These are phyloP conservation scores for Aegilops bicornis DNA, from an alignment of 176 grass and related monocot species.

Conservation along the genomic window DNA sequence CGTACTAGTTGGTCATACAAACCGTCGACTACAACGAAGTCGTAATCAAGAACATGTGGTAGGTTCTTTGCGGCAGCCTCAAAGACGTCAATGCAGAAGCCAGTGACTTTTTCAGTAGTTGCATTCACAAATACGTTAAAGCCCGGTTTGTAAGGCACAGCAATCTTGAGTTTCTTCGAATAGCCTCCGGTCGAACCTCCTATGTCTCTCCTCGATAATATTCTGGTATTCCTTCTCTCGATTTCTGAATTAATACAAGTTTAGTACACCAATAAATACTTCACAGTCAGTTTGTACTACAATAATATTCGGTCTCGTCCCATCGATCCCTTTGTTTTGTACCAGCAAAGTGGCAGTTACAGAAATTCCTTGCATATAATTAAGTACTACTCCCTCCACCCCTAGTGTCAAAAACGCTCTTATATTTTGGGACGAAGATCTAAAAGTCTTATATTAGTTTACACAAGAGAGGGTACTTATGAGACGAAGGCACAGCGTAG, in stretches of 20 bases:
- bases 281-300: too few species aligned
- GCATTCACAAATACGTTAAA: slow-evolving; percentile 61
- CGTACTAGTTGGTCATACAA: slow-evolving; percentile 52
- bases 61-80: slow-evolving; percentile 40
- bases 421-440: too few species aligned
- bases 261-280: not conserved
- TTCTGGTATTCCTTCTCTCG: not conserved
- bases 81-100: slow-evolving; percentile 75
- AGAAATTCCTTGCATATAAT: too few species aligned
- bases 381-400: too few species aligned
- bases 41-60: slow-evolving; percentile 37
- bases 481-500: not conserved
- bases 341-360: too few species aligned
- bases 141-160: slow-evolving; percentile 41
- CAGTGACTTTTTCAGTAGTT: not conserved
- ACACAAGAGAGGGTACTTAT: too few species aligned
- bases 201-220: not conserved
- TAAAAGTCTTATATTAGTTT: too few species aligned
- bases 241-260: not conserved
- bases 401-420: too few species aligned
- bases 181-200: slow-evolving; percentile 4
- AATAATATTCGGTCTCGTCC: too few species aligned
- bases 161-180: slow-evolving; percentile 38
- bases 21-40: slow-evolving; percentile 38
- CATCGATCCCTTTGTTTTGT: too few species aligned